These are phyloP conservation scores for Coemansia reversa DNA, from an alignment of 192 early-diverging fungal genomes.

Conservation along the genomic window DNA sequence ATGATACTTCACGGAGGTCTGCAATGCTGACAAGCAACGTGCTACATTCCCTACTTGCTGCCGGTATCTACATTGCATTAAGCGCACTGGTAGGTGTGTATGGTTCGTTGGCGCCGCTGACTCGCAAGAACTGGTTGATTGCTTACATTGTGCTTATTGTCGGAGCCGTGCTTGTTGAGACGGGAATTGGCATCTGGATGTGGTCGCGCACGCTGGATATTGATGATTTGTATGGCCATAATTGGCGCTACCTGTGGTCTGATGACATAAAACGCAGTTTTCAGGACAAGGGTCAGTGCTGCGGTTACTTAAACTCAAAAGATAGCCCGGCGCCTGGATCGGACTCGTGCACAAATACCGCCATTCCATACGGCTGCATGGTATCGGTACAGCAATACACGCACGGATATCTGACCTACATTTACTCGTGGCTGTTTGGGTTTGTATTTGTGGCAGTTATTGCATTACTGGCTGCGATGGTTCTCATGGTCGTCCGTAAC, in stretches of 20 bases:
- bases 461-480: constrained; percentile 38
- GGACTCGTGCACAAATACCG: constrained; percentile 10
- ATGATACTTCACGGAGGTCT: constrained; percentile 20
- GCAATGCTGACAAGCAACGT: constrained; percentile 39
- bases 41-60: constrained; percentile 21
- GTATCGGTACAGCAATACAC: constrained; percentile 38
- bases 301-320: constrained; percentile 36
- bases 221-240: constrained; percentile 35
- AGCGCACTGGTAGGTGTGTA: constrained; percentile 23
- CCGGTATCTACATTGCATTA: constrained; percentile 24
- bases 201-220: constrained; percentile 41
- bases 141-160: constrained; percentile 20
- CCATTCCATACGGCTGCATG: constrained; percentile 32
- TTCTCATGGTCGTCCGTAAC: constrained; percentile 38
- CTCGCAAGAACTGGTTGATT: constrained; percentile 33
- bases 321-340: constrained; percentile 30
- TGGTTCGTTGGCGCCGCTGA: constrained; percentile 30
- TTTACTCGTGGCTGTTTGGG: constrained; percentile 39
- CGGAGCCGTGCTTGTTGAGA: constrained; percentile 22
- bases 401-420: constrained; percentile 24
- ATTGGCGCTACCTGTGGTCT: constrained; percentile 47
- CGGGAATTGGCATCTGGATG: constrained; percentile 40
- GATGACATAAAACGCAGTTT: constrained; percentile 22
- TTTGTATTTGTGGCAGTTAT: constrained; percentile 43
- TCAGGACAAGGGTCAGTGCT: constrained; percentile 33